A percentile compares a stretch with the other conserved stretches of the same genome.
These are phyloP conservation scores for Avena eriantha DNA, from an alignment of 176 grass and related monocot species.

Conservation along the genomic window DNA sequence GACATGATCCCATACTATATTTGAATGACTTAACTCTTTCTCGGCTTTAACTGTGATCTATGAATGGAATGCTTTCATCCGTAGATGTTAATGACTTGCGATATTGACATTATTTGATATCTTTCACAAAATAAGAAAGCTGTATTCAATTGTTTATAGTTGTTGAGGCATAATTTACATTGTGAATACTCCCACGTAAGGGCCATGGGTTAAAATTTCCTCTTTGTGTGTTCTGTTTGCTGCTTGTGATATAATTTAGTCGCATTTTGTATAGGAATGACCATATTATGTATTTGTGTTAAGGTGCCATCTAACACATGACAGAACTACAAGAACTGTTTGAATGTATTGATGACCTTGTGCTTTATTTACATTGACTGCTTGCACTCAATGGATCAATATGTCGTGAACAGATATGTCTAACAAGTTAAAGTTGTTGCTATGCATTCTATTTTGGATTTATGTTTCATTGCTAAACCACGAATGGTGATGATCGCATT, in stretches of 20 bases:
- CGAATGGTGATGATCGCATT: not conserved
- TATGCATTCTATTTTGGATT: not conserved
- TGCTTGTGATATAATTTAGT: not conserved
- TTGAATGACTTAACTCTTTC: not conserved
- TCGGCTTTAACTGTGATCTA: not conserved
- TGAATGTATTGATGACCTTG: not conserved
- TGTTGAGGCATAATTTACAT: not conserved
- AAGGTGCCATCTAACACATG: not conserved
- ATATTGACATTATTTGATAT: not conserved
- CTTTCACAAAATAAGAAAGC: not conserved
- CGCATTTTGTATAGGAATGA: not conserved
- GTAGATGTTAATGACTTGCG: not conserved
- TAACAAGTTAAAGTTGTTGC: constrained; percentile 12
- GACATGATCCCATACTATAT: constrained; percentile 14
- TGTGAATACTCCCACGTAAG: not conserved
- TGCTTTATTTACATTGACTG: not conserved
- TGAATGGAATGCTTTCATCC: not conserved
- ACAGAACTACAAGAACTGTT: not conserved
- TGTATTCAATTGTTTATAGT: not conserved
- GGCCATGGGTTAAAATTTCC: not conserved
- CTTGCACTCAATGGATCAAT: not conserved
- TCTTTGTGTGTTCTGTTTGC: not conserved
- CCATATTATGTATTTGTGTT: not conserved
- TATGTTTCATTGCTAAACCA: not conserved
- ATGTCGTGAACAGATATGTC: not conserved